Evolutionary conservation across 139 green algal species (phyloP).

Genomic region (Spirogloea muscicola): DNA sequence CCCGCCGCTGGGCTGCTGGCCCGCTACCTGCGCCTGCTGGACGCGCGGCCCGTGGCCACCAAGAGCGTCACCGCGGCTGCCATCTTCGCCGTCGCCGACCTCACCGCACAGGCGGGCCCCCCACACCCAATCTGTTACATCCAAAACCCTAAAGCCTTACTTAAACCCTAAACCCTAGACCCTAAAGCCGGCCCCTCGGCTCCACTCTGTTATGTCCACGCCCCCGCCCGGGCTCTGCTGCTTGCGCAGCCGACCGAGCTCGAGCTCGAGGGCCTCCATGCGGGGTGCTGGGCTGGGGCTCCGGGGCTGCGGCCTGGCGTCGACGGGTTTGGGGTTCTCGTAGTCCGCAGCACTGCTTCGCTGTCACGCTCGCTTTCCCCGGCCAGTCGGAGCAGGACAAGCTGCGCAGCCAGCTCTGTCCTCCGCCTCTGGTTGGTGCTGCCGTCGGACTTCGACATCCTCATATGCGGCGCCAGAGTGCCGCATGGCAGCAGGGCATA

Average conservation of each 20-base stretch:
- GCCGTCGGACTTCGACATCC: background rate
- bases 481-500: background rate
- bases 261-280: background rate
- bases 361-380: background rate
- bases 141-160: background rate
- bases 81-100: constrained; percentile 18
- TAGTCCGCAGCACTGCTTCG: no score
- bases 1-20: background rate
- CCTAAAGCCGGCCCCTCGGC: background rate
- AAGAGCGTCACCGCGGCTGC: constrained; percentile 17
- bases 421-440: background rate
- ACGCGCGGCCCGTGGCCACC: background rate
- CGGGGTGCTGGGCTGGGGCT: no score
- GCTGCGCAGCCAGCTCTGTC: background rate
- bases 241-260: background rate
- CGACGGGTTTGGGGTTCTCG: no score
- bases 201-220: background rate
- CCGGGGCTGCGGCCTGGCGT: no score
- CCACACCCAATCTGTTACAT: background rate
- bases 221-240: background rate
- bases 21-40: constrained; percentile 8
- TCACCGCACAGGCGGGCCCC: constrained; percentile 12
- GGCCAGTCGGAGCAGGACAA: background rate
- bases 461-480: background rate
- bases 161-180: background rate